Evolutionary conservation across 139 green algal species (phyloP), one percentile per base, ranked within the genome.

Genomic region (Tetratostichococcus sp.): DNA sequence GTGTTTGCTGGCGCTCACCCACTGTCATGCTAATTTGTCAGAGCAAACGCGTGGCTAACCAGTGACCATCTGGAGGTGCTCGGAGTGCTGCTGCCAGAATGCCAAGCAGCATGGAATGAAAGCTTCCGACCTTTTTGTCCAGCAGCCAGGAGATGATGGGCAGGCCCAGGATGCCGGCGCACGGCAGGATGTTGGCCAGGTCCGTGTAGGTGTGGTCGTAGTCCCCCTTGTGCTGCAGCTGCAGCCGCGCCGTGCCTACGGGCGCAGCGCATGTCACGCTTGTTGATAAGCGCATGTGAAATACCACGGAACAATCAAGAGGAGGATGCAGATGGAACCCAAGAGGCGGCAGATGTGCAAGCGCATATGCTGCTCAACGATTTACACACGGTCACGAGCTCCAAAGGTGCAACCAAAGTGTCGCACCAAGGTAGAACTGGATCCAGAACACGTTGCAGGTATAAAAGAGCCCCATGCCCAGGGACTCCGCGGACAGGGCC

Each of bases 401-500:
- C n/a, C n/a, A n/a, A 6, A 50, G 39, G 39, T 50, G 11, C 11
- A 11, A 6, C 39, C 6, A 50, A 6, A 62, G 50, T 5, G 50
- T 26, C 76, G 2, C 67, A 79, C 81, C 82, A 21, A 87, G 69
- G 70, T 87, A 87, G 35, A 86, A 87, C 62, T 88, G 83, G 70
- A 86, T 78, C 75, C 81, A 77, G 72, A 88, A 86, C 22, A 88
- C 81, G 62, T 90, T 90, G n/a, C 86, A 33, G 0, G 86, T 90
- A 76, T 90, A 90, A 74, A 87, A 90, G 8, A 89, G 19, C 35
- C 86, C 83, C 86, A 90, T 89, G 28, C 86, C 84, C 30, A 83
- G 78, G 6, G 84, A 88, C 62, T 89, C 86, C 14, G 76, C 50
- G 3, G 81, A 87, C 65, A 74, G 43, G 65, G 89, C 84, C 70